phyloP scores from a whole-genome alignment of 352 stramenopile genomes.

The Pythium phragmiticola region DNA sequence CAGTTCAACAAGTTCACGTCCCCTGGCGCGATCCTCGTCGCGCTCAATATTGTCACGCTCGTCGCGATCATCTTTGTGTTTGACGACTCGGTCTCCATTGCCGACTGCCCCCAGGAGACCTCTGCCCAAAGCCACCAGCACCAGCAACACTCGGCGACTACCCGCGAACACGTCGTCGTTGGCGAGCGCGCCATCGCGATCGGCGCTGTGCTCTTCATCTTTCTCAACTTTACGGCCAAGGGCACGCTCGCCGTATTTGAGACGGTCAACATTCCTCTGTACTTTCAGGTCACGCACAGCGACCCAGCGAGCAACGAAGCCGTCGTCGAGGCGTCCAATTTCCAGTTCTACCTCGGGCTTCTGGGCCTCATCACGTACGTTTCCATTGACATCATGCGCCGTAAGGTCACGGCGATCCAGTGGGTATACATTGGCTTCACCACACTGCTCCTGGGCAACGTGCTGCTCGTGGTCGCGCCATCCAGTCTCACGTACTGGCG shows the following conservation, averaged over 20 bases:
- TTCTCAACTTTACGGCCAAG: conserved; percentile 72
- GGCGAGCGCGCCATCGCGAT: conserved; percentile 61
- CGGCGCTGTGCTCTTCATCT: conserved; percentile 73
- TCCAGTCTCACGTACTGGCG: conserved; percentile 43
- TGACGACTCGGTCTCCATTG: conserved; percentile 49
- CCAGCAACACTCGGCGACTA: conserved; percentile 47
- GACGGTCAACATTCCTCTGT: conserved; percentile 80
- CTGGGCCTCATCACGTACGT: conserved; percentile 73
- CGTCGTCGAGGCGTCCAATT: conserved; percentile 69
- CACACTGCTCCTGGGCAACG: conserved; percentile 56
- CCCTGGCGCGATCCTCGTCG: conserved; percentile 56
- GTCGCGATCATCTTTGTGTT: conserved; percentile 58
- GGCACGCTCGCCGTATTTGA: conserved; percentile 82
- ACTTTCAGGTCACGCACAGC: conserved; percentile 61
- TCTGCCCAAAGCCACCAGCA: conserved; percentile 29
- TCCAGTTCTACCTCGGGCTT: conserved; percentile 80
- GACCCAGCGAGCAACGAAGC: conserved; percentile 50
- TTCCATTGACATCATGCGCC: conserved; percentile 74
- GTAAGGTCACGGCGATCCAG: conserved; percentile 56
- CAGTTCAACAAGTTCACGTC: conserved; percentile 80
- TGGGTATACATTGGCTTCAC: conserved; percentile 71
- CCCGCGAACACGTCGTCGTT: conserved; percentile 36
- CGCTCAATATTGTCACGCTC: conserved; percentile 66
- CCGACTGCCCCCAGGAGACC: conserved; percentile 56
- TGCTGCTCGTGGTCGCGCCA: conserved; percentile 49